These are phyloP conservation scores for Sphaceloma murrayae DNA, from an alignment of 2,329 filamentous ascomycete species.

Conservation along the genomic window DNA sequence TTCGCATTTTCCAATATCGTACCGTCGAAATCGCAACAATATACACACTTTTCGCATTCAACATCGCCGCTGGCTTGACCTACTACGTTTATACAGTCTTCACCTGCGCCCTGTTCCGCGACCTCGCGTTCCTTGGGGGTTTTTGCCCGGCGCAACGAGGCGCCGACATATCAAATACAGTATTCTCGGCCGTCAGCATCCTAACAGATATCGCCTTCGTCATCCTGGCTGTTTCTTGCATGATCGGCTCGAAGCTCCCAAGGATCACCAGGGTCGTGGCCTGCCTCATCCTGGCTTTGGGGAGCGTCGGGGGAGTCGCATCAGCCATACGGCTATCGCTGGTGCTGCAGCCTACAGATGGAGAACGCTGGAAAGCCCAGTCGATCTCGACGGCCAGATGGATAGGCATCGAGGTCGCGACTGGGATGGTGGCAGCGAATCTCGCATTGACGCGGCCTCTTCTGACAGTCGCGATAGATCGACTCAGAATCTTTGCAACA, in stretches of 20 bases:
- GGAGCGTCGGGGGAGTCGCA: not conserved
- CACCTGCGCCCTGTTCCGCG: constrained; percentile 7
- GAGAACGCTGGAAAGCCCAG: not conserved
- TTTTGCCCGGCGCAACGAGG: not conserved
- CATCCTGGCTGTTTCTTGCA: not conserved
- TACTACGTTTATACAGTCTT: constrained; percentile 1
- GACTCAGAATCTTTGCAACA: too few relatives aligned
- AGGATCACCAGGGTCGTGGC: constrained; percentile 4
- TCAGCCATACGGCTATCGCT: constrained; percentile 1
- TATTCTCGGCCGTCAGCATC: constrained; percentile 7
- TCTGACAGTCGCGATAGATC: too few relatives aligned
- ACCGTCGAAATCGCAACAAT: not conserved
- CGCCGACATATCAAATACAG: not conserved
- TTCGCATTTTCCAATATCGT: constrained; percentile 1
- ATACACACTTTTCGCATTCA: not conserved
- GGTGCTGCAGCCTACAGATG: not conserved
- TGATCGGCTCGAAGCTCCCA: not conserved
- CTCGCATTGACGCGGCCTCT: not conserved
- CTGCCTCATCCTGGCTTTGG: not conserved
- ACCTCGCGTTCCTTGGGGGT: not conserved
- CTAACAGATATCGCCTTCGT: not conserved
- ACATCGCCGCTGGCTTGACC: not conserved
- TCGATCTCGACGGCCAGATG: not conserved
- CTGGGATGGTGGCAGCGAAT: constrained; percentile 3
- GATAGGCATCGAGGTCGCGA: not conserved